Evolutionary conservation across 1,139 yeast species (phyloP).

Genomic region (Candida labiduridarum): DNA sequence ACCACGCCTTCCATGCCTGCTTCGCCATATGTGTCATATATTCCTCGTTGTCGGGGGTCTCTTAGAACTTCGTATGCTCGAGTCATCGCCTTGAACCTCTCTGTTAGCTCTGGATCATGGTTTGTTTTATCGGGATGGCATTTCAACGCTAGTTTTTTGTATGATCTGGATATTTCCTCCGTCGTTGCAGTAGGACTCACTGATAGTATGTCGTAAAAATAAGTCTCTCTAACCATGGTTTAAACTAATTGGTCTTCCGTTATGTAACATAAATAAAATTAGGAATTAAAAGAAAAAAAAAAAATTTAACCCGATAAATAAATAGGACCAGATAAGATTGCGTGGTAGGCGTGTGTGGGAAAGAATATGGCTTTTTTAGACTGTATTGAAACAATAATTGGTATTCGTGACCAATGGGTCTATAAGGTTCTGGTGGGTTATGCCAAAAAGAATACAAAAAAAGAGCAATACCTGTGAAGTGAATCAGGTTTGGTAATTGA

Average conservation of each 20-base stretch:
- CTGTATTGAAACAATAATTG: background rate
- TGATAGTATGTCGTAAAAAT: slow-evolving; percentile 39
- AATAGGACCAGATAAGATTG: background rate
- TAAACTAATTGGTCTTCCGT: background rate
- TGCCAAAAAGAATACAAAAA: background rate
- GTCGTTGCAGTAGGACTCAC: slow-evolving; percentile 36
- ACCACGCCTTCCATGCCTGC: slow-evolving; percentile 39
- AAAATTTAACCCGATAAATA: background rate
- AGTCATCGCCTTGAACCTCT: slow-evolving; percentile 46
- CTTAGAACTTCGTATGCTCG: slow-evolving; percentile 45
- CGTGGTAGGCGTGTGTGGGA: no score
- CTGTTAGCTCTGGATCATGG: slow-evolving; percentile 46
- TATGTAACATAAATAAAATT: background rate
- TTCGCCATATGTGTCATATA: slow-evolving; percentile 44
- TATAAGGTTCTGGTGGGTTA: background rate
- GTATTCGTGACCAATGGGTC: background rate
- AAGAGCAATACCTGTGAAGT: background rate
- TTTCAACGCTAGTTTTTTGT: slow-evolving; percentile 42
- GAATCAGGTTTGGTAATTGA: background rate
- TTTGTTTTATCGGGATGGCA: slow-evolving; percentile 54
- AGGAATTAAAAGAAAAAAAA: background rate
- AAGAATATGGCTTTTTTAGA: background rate
- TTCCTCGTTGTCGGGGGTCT: slow-evolving; percentile 30
- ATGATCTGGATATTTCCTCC: slow-evolving; percentile 45
- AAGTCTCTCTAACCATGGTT: slow-evolving; percentile 28